Conservation (phyloP, 352 stramenopile genomes). For the Pythium sukuiense region DNA sequence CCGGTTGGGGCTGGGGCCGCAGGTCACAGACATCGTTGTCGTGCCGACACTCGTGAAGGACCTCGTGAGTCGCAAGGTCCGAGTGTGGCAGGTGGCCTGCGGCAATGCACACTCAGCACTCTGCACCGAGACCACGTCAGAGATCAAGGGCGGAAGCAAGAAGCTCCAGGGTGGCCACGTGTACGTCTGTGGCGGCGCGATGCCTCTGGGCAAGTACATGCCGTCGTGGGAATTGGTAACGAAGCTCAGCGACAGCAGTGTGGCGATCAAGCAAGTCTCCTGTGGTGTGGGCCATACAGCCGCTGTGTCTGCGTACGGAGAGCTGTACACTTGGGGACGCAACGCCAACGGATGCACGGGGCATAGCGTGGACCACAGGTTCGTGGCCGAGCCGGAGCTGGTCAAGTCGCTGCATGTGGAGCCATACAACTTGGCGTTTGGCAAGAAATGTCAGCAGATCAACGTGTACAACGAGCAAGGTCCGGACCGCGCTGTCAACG, state of each 20-base stretch:
- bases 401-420: conserved; percentile 82
- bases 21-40: conserved; percentile 63
- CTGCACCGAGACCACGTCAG: conserved; percentile 66
- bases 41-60: conserved; percentile 84
- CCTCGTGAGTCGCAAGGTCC: conserved; percentile 58
- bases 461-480: conserved; percentile 90
- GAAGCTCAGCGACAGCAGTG: conserved; percentile 37
- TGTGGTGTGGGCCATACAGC: conserved; percentile 90
- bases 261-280: conserved; percentile 68
- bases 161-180: conserved; percentile 78
- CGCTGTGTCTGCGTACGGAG: conserved; percentile 83
- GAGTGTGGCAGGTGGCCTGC: conserved; percentile 76
- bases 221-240: conserved; percentile 73
- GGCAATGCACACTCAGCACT: conserved; percentile 80
- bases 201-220: conserved; percentile 74
- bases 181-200: conserved; percentile 85
- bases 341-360: conserved; percentile 91
- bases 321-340: conserved; percentile 92
- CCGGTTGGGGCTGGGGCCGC: conserved; percentile 81
- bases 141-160: conserved; percentile 55
- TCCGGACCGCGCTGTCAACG: conserved; percentile 82
- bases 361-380: conserved; percentile 56
- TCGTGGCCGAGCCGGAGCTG: conserved; percentile 75
- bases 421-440: conserved; percentile 88
- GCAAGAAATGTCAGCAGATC: conserved; percentile 78